Base-by-base conservation (phyloP, 306 rosid genomes). In the Purshia tridentata region DNA sequence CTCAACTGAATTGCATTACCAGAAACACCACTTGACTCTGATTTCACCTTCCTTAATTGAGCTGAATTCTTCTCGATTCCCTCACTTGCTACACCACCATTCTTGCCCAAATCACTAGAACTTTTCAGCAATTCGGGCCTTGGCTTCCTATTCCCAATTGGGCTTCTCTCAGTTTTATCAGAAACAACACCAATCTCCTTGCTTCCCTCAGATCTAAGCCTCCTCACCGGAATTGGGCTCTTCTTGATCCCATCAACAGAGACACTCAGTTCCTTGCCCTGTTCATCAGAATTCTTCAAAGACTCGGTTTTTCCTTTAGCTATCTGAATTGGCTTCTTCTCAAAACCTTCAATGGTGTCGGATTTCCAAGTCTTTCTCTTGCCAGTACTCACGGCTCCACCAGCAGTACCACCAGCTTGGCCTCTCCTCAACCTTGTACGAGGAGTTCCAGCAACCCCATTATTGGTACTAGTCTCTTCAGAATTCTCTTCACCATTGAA, bases 331-430 rank as follows among this genome's bases (percentile, higher is more conserved):
- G 78, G 81, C 62, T 45, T 78, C 67, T 74, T 85, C 35, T 85
- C 88, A 23, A 77, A 82, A 47, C 88, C 85, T 1, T 83, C 85
- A 18, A 70, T 44, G 44, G 66, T 83, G 23, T 83, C 88, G 4
- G 88, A 82, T 61, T 81, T 91, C 97, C 91, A 84, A 2, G 89
- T 80, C 85, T 89, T 93, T 29, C 91, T 87, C 87, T 85, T 91
- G 64, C 84, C 90, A 35, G 63, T 15, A 22, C 76, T 77, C 22
- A 47, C 57, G 14, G 62, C 77, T 22, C 50, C 82, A 37, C 62
- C 77, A 46, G 78, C 86, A 63, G 9, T 70, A 68, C 53, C 61
- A 20, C 73, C 80, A 50, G 13, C 62, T 72, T 60, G 76, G 11
- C n/a, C 68, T 76, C 72, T 85, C 76, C 75, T 88, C 82, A 68